These are phyloP conservation scores for Plasmodium vinckei DNA, from an alignment of 169 alveolate genomes.

Conservation along the genomic window DNA sequence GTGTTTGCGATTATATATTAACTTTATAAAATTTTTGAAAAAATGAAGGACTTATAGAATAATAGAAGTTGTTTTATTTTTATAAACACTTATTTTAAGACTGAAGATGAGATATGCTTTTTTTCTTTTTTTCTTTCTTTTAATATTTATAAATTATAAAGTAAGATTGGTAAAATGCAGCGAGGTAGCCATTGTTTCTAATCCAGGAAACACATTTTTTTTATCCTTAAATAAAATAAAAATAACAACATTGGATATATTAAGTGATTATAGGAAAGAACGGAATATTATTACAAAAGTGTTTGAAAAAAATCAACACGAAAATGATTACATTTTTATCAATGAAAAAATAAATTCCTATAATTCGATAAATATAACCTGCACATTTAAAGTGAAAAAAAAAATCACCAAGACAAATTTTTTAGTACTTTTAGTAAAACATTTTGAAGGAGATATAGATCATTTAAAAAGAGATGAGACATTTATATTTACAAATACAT, in stretches of 20 bases:
- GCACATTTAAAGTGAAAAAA: constrained; percentile 19
- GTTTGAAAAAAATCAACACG: constrained; percentile 5
- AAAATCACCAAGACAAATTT: constrained; percentile 11
- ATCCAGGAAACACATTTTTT: background rate
- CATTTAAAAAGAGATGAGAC: constrained; percentile 52
- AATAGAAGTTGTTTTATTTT: no score
- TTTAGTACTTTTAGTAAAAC: constrained; percentile 21
- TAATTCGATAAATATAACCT: constrained; percentile 15
- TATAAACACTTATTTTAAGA: background rate
- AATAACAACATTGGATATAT: constrained; percentile 3
- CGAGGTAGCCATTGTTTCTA: background rate
- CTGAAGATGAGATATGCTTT: background rate
- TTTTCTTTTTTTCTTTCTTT: constrained; percentile 1
- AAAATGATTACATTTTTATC: constrained; percentile 7
- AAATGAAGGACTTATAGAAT: no score
- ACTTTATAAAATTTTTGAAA: no score
- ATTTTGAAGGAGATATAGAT: constrained; percentile 15
- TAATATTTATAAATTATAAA: background rate
- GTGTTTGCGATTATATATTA: no score
- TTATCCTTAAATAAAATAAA: constrained; percentile 14
- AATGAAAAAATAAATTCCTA: background rate
- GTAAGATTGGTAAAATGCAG: background rate
- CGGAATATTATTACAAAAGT: background rate
- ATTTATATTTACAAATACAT: constrained; percentile 37
- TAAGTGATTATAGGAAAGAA: constrained; percentile 14